Evolutionary conservation across 306 rosid genomes (phyloP).

Genomic region (Dicorynia guianensis): DNA sequence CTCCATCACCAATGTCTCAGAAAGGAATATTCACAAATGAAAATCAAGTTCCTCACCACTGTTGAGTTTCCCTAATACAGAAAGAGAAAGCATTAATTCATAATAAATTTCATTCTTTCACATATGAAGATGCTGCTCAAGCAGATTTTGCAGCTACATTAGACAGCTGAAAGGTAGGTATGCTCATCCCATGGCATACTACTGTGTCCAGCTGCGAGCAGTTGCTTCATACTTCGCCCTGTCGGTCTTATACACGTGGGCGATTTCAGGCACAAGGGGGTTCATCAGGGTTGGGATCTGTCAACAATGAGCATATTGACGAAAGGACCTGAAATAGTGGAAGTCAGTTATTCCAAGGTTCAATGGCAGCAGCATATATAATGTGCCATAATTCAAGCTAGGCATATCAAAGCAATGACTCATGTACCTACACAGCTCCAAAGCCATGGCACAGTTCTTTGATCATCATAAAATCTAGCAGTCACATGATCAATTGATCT

Average conservation of each 20-base stretch:
- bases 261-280: constrained; percentile 90
- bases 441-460: background rate
- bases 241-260: constrained; percentile 91
- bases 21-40: constrained; percentile 71
- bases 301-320: constrained; percentile 83
- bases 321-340: constrained; percentile 67
- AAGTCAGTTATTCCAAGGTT: constrained; percentile 11
- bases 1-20: constrained; percentile 52
- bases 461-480: background rate
- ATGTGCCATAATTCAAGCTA: background rate
- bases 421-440: background rate
- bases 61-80: constrained; percentile 41
- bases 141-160: constrained; percentile 40
- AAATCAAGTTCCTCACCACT: constrained; percentile 53
- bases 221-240: constrained; percentile 80
- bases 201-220: constrained; percentile 95
- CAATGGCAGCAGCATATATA: background rate
- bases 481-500: background rate
- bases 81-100: constrained; percentile 47
- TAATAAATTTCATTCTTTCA: constrained; percentile 47
- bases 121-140: constrained; percentile 46
- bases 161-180: constrained; percentile 25
- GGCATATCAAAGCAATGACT: background rate
- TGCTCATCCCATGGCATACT: constrained; percentile 82
- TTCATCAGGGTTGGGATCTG: constrained; percentile 91